phyloP scores from a whole-genome alignment of 1,284 basidiomycete genomes.

The Boletus smithii region DNA sequence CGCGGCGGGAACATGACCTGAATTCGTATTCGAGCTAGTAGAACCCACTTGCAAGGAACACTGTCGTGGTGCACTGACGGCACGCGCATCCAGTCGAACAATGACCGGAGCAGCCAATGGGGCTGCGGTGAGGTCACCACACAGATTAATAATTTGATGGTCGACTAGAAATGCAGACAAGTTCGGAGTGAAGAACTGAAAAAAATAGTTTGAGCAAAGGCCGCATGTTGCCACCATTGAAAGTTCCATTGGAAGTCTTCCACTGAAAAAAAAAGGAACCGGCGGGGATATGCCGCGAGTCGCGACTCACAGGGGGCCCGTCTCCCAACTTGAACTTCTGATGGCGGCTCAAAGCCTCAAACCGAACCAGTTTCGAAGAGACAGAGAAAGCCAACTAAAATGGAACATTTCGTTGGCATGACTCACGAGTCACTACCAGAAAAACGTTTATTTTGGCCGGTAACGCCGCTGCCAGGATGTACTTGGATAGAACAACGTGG shows the following conservation, averaged over 20 bases:
- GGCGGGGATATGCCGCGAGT: constrained; percentile 16
- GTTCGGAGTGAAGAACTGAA: neutral
- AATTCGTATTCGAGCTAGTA: constrained; percentile 1
- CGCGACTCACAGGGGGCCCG: no score
- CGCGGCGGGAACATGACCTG: neutral
- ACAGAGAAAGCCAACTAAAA: neutral
- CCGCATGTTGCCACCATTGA: constrained; percentile 1
- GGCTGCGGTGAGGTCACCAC: constrained; percentile 12
- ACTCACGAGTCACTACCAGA: neutral
- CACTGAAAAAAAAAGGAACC: constrained; percentile 1
- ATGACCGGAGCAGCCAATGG: constrained; percentile 1
- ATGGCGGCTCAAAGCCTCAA: no score
- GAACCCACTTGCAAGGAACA: constrained; percentile 4
- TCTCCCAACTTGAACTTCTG: neutral
- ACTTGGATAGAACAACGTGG: constrained; percentile 21
- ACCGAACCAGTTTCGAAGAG: constrained; percentile 11
- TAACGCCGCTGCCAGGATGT: constrained; percentile 1
- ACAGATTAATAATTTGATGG: neutral
- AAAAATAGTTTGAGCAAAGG: neutral
- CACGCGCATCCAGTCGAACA: neutral
- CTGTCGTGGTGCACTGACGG: neutral
- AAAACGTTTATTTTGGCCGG: neutral
- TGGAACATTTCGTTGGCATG: constrained; percentile 1
- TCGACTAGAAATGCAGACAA: neutral
- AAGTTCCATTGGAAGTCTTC: constrained; percentile 19